Evolutionary conservation across 176 grass and related monocot genomes (phyloP).

Genomic region (Triticum monococcum): DNA sequence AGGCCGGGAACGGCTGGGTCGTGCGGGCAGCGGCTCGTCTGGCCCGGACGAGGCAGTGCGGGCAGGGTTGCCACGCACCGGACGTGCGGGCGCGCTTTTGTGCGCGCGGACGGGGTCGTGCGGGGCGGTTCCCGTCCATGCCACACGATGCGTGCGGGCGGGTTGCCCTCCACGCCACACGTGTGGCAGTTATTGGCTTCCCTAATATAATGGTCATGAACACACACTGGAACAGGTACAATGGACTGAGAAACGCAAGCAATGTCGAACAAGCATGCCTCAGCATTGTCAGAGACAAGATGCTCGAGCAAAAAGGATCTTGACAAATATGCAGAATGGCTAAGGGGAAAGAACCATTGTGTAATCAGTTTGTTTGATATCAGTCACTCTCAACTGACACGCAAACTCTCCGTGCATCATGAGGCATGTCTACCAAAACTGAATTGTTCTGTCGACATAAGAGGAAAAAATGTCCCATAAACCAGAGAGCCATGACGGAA

Average conservation of each 20-base stretch:
- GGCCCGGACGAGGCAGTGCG: too few species aligned
- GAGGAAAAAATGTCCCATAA: background rate
- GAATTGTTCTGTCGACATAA: background rate
- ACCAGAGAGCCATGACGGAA: background rate
- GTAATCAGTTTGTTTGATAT: slow-evolving; percentile 9
- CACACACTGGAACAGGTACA: background rate
- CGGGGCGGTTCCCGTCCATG: too few species aligned
- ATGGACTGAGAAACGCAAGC: background rate
- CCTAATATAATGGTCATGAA: too few species aligned
- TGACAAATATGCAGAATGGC: background rate
- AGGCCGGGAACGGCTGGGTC: too few species aligned
- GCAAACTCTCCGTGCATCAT: background rate
- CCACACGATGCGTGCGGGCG: too few species aligned
- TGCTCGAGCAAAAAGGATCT: slow-evolving; percentile 1
- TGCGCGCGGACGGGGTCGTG: too few species aligned
- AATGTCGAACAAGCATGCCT: background rate
- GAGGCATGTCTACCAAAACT: background rate
- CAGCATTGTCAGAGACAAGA: background rate
- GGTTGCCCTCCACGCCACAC: too few species aligned
- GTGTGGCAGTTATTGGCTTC: too few species aligned
- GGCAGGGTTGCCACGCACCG: too few species aligned
- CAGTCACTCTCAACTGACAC: background rate
- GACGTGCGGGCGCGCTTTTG: too few species aligned
- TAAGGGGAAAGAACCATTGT: slow-evolving; percentile 7
- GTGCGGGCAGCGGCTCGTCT: too few species aligned